These are phyloP conservation scores for Pugionium dolabratum DNA, from an alignment of 345 rosid species.

Conservation along the genomic window DNA sequence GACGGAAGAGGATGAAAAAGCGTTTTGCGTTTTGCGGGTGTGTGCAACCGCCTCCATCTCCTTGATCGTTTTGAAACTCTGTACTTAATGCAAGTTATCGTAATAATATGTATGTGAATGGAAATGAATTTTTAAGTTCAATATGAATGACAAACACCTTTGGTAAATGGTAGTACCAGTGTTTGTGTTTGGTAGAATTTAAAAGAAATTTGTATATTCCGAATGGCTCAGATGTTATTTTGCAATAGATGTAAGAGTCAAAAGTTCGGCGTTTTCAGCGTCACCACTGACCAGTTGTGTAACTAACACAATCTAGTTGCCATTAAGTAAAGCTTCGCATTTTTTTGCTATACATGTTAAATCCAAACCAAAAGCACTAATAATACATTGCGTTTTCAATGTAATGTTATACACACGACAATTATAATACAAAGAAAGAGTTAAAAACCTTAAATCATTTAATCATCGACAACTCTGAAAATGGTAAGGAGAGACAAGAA, in stretches of 20 bases:
- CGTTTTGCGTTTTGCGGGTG: constrained; percentile 65
- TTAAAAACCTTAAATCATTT: background rate
- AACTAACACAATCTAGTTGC: background rate
- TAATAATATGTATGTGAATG: constrained; percentile 30
- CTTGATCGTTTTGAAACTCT: constrained; percentile 26
- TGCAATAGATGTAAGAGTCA: background rate
- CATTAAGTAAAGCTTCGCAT: background rate
- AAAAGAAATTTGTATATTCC: constrained; percentile 2
- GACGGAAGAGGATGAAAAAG: constrained; percentile 55
- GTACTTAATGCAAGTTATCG: background rate
- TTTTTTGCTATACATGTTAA: background rate
- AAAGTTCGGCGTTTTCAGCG: background rate
- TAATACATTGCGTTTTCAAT: background rate
- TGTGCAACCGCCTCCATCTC: background rate
- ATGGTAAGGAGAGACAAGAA: constrained; percentile 68
- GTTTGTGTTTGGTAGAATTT: constrained; percentile 9
- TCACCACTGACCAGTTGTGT: background rate
- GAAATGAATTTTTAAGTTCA: constrained; percentile 12
- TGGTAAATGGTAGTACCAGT: background rate
- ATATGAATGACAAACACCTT: constrained; percentile 1
- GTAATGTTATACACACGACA: background rate
- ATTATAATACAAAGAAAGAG: background rate
- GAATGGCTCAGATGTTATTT: background rate
- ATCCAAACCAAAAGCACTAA: constrained; percentile 1
- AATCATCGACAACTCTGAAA: constrained; percentile 68